Evolutionary conservation across 2,329 filamentous ascomycete genomes (phyloP).

Genomic region (Shiraia bambusicola): DNA sequence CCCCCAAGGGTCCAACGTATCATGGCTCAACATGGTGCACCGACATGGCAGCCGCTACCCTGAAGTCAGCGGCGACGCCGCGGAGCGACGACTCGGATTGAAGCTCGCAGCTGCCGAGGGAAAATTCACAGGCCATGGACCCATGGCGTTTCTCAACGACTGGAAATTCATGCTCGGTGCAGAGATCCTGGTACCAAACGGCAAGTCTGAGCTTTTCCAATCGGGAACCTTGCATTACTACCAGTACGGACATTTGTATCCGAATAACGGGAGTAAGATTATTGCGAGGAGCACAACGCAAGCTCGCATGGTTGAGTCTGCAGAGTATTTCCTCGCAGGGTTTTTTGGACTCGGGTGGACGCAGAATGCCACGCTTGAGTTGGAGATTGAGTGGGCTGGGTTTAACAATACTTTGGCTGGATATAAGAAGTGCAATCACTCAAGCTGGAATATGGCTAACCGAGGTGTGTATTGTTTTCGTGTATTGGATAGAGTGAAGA

Average conservation of each 20-base stretch:
- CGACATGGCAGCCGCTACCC: conserved; percentile 75
- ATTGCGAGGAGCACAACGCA: conserved; percentile 74
- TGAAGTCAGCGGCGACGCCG: conserved; percentile 57
- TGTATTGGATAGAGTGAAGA: not conserved
- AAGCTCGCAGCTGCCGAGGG: conserved; percentile 59
- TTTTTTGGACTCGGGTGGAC: conserved; percentile 78
- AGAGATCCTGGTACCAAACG: conserved; percentile 71
- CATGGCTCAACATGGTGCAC: conserved; percentile 71
- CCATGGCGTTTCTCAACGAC: conserved; percentile 65
- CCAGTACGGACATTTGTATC: conserved; percentile 68
- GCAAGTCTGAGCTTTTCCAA: conserved; percentile 71
- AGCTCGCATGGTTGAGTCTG: conserved; percentile 74
- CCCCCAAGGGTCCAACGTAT: conserved; percentile 66
- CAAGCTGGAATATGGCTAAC: conserved; percentile 49
- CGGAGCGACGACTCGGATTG: conserved; percentile 55
- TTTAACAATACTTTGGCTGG: conserved; percentile 74
- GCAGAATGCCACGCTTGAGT: conserved; percentile 69
- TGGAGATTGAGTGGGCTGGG: conserved; percentile 64
- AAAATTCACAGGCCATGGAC: conserved; percentile 58
- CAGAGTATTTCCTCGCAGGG: conserved; percentile 75
- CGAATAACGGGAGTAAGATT: conserved; percentile 69
- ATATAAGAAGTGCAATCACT: conserved; percentile 66
- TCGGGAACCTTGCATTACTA: conserved; percentile 72
- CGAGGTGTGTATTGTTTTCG: conserved; percentile 45
- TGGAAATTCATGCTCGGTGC: conserved; percentile 70